Conservation (phyloP, 495 filamentous ascomycete species). For the Acidiella bohemica region DNA sequence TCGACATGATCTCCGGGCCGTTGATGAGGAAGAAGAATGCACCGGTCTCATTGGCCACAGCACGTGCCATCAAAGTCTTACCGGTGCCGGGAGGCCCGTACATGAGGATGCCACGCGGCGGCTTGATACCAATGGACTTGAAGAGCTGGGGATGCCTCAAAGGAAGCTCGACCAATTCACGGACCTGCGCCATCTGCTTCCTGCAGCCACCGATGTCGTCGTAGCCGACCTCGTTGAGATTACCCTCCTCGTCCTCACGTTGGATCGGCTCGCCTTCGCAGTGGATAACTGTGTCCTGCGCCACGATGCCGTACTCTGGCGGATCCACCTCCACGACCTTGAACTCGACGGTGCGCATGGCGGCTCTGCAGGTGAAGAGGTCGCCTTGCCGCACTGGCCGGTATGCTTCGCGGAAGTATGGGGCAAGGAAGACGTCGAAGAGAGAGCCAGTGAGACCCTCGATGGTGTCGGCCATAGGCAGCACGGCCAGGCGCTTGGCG, state of each 20-base stretch:
- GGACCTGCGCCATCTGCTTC: conserved; percentile 99
- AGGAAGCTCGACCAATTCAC: conserved; percentile 94
- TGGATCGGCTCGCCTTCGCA: conserved; percentile 98
- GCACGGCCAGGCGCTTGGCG: conserved; percentile 96
- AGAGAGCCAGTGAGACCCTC: conserved; percentile 94
- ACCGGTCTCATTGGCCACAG: conserved; percentile 96
- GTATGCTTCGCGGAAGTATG: conserved; percentile 99
- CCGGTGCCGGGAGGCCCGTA: conserved; percentile 96
- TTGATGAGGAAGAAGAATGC: conserved; percentile 99
- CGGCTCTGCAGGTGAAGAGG: conserved; percentile 89
- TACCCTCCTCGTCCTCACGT: conserved; percentile 97
- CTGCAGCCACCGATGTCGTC: conserved; percentile 98
- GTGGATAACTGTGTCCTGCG: conserved; percentile 96
- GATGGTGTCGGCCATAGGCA: conserved; percentile 94
- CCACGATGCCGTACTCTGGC: conserved; percentile 95
- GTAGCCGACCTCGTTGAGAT: conserved; percentile 96
- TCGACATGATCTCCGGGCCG: conserved; percentile 98
- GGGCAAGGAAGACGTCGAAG: conserved; percentile 97
- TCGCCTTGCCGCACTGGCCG: conserved; percentile 91
- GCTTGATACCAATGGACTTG: conserved; percentile 99
- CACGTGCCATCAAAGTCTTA: conserved; percentile 98
- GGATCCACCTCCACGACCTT: conserved; percentile 98
- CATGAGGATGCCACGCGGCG: conserved; percentile 93
- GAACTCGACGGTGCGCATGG: conserved; percentile 98
- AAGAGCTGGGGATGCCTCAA: conserved; percentile 94